Conservation (phyloP, 2,329 filamentous ascomycete genomes). For the Exophiala viscosa region DNA sequence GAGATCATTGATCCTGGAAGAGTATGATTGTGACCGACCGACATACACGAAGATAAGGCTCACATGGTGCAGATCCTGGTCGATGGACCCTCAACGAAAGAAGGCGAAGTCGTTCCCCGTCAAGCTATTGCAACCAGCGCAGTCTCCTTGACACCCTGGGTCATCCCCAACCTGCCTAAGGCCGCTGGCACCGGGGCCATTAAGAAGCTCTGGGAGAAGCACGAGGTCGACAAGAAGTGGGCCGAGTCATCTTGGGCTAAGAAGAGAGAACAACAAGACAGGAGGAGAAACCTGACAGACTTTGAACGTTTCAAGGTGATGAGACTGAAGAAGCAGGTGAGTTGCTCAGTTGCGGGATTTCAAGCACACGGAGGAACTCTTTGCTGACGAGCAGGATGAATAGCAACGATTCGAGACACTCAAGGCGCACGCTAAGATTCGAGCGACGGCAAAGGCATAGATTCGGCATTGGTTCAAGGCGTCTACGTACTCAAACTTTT, state of each 20-base stretch:
- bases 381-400: constrained; percentile 8
- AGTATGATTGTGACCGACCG: constrained; percentile 62
- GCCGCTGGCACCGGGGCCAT: constrained; percentile 77
- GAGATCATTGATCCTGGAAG: constrained; percentile 99
- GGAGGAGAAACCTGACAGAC: constrained; percentile 89
- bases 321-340: constrained; percentile 97
- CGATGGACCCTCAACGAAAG: constrained; percentile 83
- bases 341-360: constrained; percentile 27
- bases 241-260: constrained; percentile 88
- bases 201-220: constrained; percentile 85
- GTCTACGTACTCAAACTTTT: constrained; percentile 13
- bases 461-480: constrained; percentile 22
- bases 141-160: constrained; percentile 83
- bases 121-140: constrained; percentile 78
- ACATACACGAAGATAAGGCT: constrained; percentile 3
- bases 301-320: constrained; percentile 99
- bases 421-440: constrained; percentile 93
- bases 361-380: not conserved
- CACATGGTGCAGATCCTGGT: constrained; percentile 72
- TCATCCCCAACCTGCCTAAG: constrained; percentile 80
- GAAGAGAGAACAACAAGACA: constrained; percentile 79
- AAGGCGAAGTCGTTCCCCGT: constrained; percentile 76
- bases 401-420: constrained; percentile 88
- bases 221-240: constrained; percentile 91
- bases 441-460: constrained; percentile 65